phyloP scores from a whole-genome alignment of 352 stramenopile genomes.

The Phytophthora crassamura region DNA sequence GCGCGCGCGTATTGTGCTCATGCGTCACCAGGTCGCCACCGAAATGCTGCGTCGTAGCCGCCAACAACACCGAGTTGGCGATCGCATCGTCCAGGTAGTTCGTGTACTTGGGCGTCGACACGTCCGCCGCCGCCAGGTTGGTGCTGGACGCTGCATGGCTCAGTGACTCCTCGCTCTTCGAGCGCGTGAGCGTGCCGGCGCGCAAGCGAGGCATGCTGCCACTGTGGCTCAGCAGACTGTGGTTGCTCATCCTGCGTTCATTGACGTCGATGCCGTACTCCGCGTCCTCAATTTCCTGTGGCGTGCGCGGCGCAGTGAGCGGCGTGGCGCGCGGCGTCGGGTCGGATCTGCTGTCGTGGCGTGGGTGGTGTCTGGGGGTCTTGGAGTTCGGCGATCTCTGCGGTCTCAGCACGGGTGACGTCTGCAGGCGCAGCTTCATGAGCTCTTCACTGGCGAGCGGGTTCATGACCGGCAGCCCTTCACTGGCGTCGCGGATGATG shows the following conservation, averaged over 20 bases:
- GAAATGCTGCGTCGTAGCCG: constrained; percentile 87
- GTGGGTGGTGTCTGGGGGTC: constrained; percentile 8
- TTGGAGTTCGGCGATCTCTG: constrained; percentile 32
- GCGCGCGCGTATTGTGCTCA: constrained; percentile 73
- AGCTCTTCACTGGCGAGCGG: constrained; percentile 67
- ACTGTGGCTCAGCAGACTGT: constrained; percentile 34
- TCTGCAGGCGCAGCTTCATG: constrained; percentile 65
- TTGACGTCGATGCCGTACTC: constrained; percentile 76
- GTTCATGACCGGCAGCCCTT: constrained; percentile 78
- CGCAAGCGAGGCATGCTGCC: constrained; percentile 40
- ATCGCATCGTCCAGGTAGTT: constrained; percentile 74
- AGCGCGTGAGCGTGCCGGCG: constrained; percentile 67
- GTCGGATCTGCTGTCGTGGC: constrained; percentile 32
- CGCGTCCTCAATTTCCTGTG: constrained; percentile 65
- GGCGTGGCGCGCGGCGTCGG: constrained; percentile 34
- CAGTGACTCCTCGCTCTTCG: constrained; percentile 78
- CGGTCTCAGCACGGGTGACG: constrained; percentile 42
- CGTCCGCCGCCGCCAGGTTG: constrained; percentile 22
- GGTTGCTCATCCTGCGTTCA: constrained; percentile 39
- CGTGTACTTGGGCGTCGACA: constrained; percentile 67
- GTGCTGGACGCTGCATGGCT: constrained; percentile 24
- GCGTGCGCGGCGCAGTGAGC: constrained; percentile 46
- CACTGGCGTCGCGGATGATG: constrained; percentile 65
- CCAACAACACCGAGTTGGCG: constrained; percentile 76
- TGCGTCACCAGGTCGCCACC: constrained; percentile 83